Base-by-base conservation (phyloP, 2,329 filamentous ascomycete species). In the Epichloe uncinata region DNA sequence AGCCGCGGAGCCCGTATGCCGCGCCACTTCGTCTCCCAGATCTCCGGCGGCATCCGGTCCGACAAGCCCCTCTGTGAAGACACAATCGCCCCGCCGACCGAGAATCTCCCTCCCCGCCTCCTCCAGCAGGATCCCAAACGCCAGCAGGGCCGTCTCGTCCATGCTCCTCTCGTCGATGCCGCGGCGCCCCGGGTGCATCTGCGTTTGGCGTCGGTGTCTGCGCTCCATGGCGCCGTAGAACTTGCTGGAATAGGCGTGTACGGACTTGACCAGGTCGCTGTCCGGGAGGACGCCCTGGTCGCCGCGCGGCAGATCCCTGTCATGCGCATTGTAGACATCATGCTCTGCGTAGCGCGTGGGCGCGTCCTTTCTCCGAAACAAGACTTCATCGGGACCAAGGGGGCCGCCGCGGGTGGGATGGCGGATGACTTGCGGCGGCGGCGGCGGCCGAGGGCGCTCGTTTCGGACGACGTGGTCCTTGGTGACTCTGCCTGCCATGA, bases 101-200 rank as follows among this genome's bases (percentile, higher is more conserved):
- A 90, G 66, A 5, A 72, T 63, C 44, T 81, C 77, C 40, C 73
- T 71, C 15, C 77, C 73, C 3, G 78, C 76, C 64, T 91, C 86
- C 65, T 91, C 85, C 41, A 90, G 68, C 50, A 91, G 64, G 45
- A 91, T 79, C 1, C 85, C 85, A 58, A 91, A 72, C 1, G 85
- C 84, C 49, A 91, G 68, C 51, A 91, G 70, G 4, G 85, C 85
- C 13, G 84, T 87, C 68, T 87, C 86, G 60, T 91, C 84, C 77
- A 91, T 79, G 63, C 79, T 85, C 55, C 73, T 63, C 60, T 78
- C 73, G 52, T 78, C 72, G 37, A 74, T 58, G 48, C 62, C 63
- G 33, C 61, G 7, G 55, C 50, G 34, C 54, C 56, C n/a, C 57
- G 53, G 30, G 45, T 22, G 47, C 34, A 36, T 36, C 45, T 45